Percentiles rank a stretch among this genome's conserved stretches.
Conservation (phyloP, 2,329 filamentous ascomycete species). For the Pseudocercospora eumusae region DNA sequence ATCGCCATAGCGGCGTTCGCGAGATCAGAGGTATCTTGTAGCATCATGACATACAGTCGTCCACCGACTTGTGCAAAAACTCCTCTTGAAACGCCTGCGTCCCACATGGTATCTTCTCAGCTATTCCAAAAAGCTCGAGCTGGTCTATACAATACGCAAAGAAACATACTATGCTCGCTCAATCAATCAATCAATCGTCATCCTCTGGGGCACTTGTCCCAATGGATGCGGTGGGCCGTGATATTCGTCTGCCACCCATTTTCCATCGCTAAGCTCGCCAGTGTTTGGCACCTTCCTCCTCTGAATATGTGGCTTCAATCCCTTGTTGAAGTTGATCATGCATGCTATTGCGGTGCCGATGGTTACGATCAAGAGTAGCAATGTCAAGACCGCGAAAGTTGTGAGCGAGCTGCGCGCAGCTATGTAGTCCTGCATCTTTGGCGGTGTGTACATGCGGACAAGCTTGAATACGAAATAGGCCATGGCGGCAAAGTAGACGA, state of each 20-base stretch:
- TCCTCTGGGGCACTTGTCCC: conserved; percentile 39
- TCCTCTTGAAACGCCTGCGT: conserved; percentile 5
- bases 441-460: conserved; percentile 81
- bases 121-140: conserved; percentile 6
- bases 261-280: conserved; percentile 24
- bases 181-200: conserved; percentile 54
- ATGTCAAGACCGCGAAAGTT: conserved; percentile 90
- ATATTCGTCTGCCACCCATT: conserved; percentile 30
- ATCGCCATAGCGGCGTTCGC: conserved; percentile 3
- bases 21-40: conserved; percentile 8
- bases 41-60: conserved; percentile 1
- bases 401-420: conserved; percentile 84
- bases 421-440: conserved; percentile 59
- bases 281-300: conserved; percentile 28
- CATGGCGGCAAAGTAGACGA: conserved; percentile 82
- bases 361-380: conserved; percentile 82
- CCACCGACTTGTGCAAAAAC: conserved; percentile 4
- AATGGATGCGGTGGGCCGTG: conserved; percentile 35
- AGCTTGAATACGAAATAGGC: conserved; percentile 99
- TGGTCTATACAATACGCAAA: conserved; percentile 10
- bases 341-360: conserved; percentile 85
- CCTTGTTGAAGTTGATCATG: conserved; percentile 85
- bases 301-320: conserved; percentile 82
- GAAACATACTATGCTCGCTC: not conserved
- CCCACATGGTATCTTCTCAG: conserved; percentile 4